Base-by-base conservation (phyloP, 164 flowering plant genomes). In the Stephania japonica region DNA sequence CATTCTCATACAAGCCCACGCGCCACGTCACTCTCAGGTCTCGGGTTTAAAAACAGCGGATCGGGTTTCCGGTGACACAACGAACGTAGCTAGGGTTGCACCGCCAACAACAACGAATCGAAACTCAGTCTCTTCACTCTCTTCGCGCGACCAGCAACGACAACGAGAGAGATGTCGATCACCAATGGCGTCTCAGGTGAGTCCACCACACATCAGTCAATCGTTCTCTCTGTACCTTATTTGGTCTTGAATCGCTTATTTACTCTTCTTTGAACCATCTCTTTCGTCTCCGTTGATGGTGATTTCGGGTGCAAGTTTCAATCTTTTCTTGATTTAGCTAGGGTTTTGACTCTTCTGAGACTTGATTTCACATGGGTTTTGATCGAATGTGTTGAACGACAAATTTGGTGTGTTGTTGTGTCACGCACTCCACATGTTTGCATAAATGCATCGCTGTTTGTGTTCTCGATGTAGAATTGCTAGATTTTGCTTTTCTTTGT, bases 181-280 rank as follows among this genome's bases (percentile, higher is more conserved):
- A 53, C 72, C 10, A 70, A 53, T 16, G 72, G 65, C 2, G 56
- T 56, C 18, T 24, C 72, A 14, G 64, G 72, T 70, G 25, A 53
- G 64, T 38, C 10, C 65, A 8, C 64, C 64, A 18, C 9, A 18
- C 18, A 56, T 16, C n/a, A 6, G 23, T 56, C 7, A n/a, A 3
- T 67, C 12, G 9, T 42, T 23, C 7, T 42, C 13, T 14, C 25
- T 7, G 26, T 21, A 42, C 21, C 12, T 12, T 64, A 19, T 24
- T 8, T 64, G 25, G 1, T 64, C 13, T 64, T 64, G 42, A 24
- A 38, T 12, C 14, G 10, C 32, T 4, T 18, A 24, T 32, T 19
- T 59, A 19, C 64, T 59, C 9, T 59, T n/a, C 21, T 19, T n/a
- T 4, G 53, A 59, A n/a, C 21, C 21, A n/a, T n/a, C 21, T 59